phyloP scores from a whole-genome alignment of 192 early-diverging fungal genomes.

The Coemansia sp. region DNA sequence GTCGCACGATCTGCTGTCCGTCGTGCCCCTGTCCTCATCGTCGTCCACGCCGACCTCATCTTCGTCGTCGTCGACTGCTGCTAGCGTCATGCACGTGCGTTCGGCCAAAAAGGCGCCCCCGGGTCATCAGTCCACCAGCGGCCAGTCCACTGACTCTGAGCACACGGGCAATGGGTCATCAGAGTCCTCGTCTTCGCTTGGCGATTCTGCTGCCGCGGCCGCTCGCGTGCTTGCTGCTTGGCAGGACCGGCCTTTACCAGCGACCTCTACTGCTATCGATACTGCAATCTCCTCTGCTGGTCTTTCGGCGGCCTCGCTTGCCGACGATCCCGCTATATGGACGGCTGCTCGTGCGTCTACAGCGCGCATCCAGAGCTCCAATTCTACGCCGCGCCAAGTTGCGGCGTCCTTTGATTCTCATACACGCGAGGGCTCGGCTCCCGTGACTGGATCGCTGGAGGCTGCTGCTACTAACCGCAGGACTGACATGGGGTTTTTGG shows the following conservation, averaged over 20 bases:
- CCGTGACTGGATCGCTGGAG: slow-evolving; percentile 20
- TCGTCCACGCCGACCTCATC: slow-evolving; percentile 13
- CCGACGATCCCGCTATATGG: slow-evolving; percentile 15
- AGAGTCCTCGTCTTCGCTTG: slow-evolving; percentile 46
- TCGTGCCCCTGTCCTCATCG: slow-evolving; percentile 8
- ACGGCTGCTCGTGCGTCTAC: slow-evolving; percentile 2
- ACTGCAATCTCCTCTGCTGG: slow-evolving; percentile 3
- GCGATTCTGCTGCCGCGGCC: slow-evolving; percentile 50
- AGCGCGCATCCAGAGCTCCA: slow-evolving; percentile 27
- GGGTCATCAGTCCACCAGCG: slow-evolving; percentile 31
- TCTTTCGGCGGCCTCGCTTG: slow-evolving; percentile 3
- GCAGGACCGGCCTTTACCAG: slow-evolving; percentile 42
- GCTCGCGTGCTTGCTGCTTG: slow-evolving; percentile 54
- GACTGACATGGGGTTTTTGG: slow-evolving; percentile 50
- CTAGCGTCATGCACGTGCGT: slow-evolving; percentile 25
- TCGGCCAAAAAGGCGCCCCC: slow-evolving; percentile 16
- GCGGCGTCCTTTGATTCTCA: slow-evolving; percentile 15
- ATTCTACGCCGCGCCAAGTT: slow-evolving; percentile 28
- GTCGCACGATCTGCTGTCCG: slow-evolving; percentile 14
- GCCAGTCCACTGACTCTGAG: slow-evolving; percentile 47
- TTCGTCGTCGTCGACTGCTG: slow-evolving; percentile 14
- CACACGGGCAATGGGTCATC: slow-evolving; percentile 27
- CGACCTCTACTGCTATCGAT: neutral
- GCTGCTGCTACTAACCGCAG: neutral
- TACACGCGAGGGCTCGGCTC: slow-evolving; percentile 38